These are phyloP conservation scores for Comarum palustre DNA, from an alignment of 306 rosid species.

Conservation along the genomic window DNA sequence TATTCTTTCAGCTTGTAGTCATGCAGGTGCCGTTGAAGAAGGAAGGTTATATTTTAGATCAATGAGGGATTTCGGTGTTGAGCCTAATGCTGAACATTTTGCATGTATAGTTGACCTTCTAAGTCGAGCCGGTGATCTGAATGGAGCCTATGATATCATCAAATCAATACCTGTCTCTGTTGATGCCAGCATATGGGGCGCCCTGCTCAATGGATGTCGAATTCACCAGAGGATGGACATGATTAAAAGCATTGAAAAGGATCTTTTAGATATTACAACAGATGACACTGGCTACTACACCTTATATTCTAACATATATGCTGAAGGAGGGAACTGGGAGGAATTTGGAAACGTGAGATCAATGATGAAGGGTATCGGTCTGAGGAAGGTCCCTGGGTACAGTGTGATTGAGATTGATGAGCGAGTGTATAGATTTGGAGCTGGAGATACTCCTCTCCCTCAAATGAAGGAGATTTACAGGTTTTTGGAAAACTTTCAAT, in stretches of 20 bases:
- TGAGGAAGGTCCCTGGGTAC: constrained; percentile 80
- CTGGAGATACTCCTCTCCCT: constrained; percentile 56
- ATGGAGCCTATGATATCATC: constrained; percentile 60
- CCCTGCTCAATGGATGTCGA: constrained; percentile 83
- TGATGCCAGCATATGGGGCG: constrained; percentile 81
- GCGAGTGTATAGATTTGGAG: constrained; percentile 63
- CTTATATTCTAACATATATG: constrained; percentile 76
- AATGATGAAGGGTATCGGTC: constrained; percentile 62
- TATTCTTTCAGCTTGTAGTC: constrained; percentile 81
- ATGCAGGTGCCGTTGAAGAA: constrained; percentile 67
- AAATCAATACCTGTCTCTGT: constrained; percentile 47
- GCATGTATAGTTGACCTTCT: constrained; percentile 75
- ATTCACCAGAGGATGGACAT: constrained; percentile 70
- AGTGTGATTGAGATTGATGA: constrained; percentile 70
- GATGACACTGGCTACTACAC: constrained; percentile 85
- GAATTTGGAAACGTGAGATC: constrained; percentile 74
- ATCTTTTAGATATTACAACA: constrained; percentile 45
- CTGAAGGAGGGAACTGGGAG: constrained; percentile 81
- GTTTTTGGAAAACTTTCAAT: constrained; percentile 43
- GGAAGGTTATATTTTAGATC: constrained; percentile 59
- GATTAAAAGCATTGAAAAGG: constrained; percentile 44
- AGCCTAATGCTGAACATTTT: constrained; percentile 64
- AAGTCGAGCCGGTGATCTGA: constrained; percentile 78
- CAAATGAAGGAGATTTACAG: constrained; percentile 43
- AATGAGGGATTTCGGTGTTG: constrained; percentile 53